Base-by-base conservation (phyloP, 768 basidiomycete species). In the Nidularia sp. region DNA sequence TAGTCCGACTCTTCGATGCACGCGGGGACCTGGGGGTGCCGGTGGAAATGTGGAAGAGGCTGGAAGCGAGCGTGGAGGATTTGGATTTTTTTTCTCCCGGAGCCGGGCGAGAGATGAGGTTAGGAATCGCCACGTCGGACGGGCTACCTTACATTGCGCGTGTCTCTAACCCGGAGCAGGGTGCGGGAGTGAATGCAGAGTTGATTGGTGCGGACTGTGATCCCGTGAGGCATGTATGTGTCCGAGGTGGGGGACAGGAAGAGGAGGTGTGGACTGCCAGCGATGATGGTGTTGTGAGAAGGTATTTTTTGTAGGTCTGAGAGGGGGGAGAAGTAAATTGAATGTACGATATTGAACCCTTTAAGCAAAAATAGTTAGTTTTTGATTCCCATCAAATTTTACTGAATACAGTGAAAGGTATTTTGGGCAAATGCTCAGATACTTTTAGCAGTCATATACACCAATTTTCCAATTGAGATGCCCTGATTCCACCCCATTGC, bases 151-250 rank as follows among this genome's bases (percentile, higher is more conserved):
- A 76, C 57, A 60, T 83, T 13, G 79, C 79, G 0, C 66, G 64
- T 36, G 57, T 82, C 2, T 12, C 44, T 45, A 9, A 9, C 15
- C 58, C 66, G 0, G 66, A 74, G 0, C 71, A 72, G 32, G 78
- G 76, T 5, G 74, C 77, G 2, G 62, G 65, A 3, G 72, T 78
- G 4, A 56, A 47, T 9, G 70, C 70, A 9, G 86, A 88, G 57
- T 66, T 85, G 3, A 72, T 80, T 0, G 85, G 84, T 1, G 70
- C 71, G 31, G 82, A 87, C 51, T 85, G 84, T 58, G 85, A 87
- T 61, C 72, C 79, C 6, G 77, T 84, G 31, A 67, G 80, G 36
- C 63, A 67, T 43, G 65, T 84, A 5, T 61, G 68, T 34, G 70
- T 69, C 2, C 60, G 9, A 51, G 60, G 22, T 42, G 34, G 6